Percentiles rank a stretch among this genome's conserved stretches.
Conservation (phyloP, 257 asterid species). For the Jacaranda copaia region DNA sequence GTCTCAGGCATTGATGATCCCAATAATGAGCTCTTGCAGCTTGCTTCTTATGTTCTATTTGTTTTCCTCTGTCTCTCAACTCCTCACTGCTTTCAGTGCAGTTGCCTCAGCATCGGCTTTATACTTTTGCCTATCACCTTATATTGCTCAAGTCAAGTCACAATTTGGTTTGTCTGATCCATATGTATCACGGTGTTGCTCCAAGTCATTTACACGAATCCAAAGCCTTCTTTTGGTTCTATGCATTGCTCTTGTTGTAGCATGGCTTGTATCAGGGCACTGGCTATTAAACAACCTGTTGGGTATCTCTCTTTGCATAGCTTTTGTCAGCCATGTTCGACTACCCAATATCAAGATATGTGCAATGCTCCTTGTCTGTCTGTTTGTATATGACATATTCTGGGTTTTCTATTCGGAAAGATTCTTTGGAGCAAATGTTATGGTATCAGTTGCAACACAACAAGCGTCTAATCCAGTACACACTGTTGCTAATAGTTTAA, state of each 20-base stretch:
- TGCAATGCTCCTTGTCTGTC: slow-evolving; percentile 70
- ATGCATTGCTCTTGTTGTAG: slow-evolving; percentile 53
- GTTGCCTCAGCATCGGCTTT: slow-evolving; percentile 69
- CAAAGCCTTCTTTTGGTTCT: slow-evolving; percentile 56
- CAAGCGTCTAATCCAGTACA: slow-evolving; percentile 79
- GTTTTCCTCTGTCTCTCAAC: slow-evolving; percentile 75
- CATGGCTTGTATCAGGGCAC: slow-evolving; percentile 78
- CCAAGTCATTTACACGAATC: slow-evolving; percentile 66
- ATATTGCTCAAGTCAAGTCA: slow-evolving; percentile 55
- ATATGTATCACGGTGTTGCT: slow-evolving; percentile 68
- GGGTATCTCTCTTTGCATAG: slow-evolving; percentile 80
- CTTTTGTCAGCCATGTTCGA: slow-evolving; percentile 84
- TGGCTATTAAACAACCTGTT: slow-evolving; percentile 76
- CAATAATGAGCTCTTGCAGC: slow-evolving; percentile 80
- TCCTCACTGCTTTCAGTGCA: slow-evolving; percentile 74
- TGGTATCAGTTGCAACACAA: slow-evolving; percentile 84
- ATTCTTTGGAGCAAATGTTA: slow-evolving; percentile 76
- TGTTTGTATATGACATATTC: slow-evolving; percentile 75
- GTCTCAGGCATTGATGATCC: slow-evolving; percentile 84
- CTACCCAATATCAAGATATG: slow-evolving; percentile 84
- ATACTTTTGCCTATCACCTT: slow-evolving; percentile 71
- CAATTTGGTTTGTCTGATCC: slow-evolving; percentile 69
- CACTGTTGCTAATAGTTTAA: slow-evolving; percentile 73
- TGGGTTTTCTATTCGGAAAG: slow-evolving; percentile 87
- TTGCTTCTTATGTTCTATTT: slow-evolving; percentile 80